Evolutionary conservation across 2,329 filamentous ascomycete species (phyloP).

Genomic region (Sphaerulina populicola): DNA sequence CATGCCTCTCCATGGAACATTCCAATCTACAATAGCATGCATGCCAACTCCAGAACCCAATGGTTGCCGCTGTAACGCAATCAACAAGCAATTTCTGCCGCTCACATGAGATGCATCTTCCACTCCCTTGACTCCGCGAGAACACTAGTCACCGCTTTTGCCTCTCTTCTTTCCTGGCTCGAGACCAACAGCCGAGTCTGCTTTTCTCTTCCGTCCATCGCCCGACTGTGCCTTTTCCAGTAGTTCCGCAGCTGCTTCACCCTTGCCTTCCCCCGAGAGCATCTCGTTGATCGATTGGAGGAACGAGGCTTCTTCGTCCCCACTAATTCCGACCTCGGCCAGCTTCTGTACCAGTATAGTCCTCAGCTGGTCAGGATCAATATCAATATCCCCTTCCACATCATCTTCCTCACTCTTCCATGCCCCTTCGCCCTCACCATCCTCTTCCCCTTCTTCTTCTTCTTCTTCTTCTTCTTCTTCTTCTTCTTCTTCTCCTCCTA

Average conservation of each 20-base stretch:
- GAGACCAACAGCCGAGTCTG: conserved; percentile 2
- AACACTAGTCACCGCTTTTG: neutral
- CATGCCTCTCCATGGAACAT: neutral
- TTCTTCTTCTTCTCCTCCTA: conserved; percentile 16
- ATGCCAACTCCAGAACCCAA: neutral
- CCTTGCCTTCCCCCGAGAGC: conserved; percentile 35
- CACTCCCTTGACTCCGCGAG: neutral
- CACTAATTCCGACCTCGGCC: conserved; percentile 29
- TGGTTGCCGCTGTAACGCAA: conserved; percentile 1
- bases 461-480: conserved; percentile 16
- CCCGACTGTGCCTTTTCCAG: conserved; percentile 21
- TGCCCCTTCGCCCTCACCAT: conserved; percentile 8
- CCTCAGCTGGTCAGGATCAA: conserved; percentile 37
- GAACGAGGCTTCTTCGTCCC: conserved; percentile 38
- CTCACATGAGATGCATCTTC: neutral
- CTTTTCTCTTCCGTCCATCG: conserved; percentile 2
- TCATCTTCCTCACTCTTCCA: conserved; percentile 4
- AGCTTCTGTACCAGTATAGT: conserved; percentile 28
- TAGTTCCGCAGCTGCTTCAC: conserved; percentile 38
- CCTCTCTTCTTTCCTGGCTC: conserved; percentile 3
- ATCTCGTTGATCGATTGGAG: conserved; percentile 40
- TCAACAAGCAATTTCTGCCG: neutral
- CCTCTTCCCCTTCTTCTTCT: conserved; percentile 10
- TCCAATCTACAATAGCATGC: neutral
- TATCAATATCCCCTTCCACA: conserved; percentile 15